A percentile compares a stretch with the other conserved stretches of the same genome.
Conservation (phyloP, 2,329 filamentous ascomycete genomes). For the Fusarium chlamydosporum region DNA sequence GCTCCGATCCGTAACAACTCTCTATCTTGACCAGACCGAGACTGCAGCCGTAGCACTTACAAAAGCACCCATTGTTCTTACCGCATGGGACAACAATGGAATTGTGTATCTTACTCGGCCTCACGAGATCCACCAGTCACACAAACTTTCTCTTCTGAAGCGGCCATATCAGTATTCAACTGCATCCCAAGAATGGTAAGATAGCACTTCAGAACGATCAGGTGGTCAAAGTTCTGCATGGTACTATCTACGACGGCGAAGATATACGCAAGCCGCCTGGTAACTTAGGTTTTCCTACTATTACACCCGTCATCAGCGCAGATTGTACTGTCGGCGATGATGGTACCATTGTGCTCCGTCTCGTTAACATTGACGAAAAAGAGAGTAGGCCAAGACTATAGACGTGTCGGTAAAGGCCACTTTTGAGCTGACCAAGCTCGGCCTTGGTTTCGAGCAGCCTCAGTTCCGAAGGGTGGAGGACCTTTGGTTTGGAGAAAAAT, state of each 20-base stretch:
- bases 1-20: conserved; percentile 3
- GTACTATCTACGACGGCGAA: neutral
- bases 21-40: neutral
- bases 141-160: neutral
- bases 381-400: neutral
- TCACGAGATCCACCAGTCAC: neutral
- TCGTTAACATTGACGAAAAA: neutral
- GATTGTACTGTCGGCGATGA: neutral
- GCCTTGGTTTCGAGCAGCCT: neutral
- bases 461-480: conserved; percentile 2
- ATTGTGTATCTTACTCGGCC: conserved; percentile 7
- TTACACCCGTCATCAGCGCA: neutral
- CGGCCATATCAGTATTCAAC: neutral
- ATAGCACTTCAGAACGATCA: neutral
- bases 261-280: neutral
- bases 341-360: conserved; percentile 4
- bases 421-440: neutral
- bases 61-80: neutral
- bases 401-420: neutral
- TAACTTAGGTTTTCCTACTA: neutral
- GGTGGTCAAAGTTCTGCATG: conserved; percentile 5
- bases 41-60: neutral
- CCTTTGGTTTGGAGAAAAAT: conserved; percentile 12
- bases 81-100: conserved; percentile 1
- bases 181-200: neutral